These are phyloP conservation scores for Drosera spatulata DNA, from an alignment of 179 eudicot genomes.

Conservation along the genomic window DNA sequence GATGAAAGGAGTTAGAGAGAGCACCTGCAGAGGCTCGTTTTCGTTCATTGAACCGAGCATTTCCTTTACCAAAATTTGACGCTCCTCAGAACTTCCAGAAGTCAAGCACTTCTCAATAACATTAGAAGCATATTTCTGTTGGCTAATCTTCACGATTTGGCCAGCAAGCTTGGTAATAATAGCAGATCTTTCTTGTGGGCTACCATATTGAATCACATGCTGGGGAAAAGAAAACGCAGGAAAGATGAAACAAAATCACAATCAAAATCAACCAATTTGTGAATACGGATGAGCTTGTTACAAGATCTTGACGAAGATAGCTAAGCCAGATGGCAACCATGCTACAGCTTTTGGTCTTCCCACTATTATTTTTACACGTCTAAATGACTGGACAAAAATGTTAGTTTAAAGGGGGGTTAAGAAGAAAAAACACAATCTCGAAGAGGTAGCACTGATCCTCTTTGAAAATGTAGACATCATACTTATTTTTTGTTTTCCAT, in stretches of 20 bases:
- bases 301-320: too few relatives aligned
- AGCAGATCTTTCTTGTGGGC: constrained; percentile 35
- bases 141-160: constrained; percentile 55
- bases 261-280: too few relatives aligned
- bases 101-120: constrained; percentile 55
- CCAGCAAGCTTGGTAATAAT: constrained; percentile 49
- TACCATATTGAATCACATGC: constrained; percentile 55
- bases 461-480: too few relatives aligned
- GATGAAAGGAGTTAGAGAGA: not conserved
- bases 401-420: too few relatives aligned
- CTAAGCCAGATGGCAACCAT: too few relatives aligned
- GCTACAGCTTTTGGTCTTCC: too few relatives aligned
- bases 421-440: too few relatives aligned
- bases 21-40: constrained; percentile 49
- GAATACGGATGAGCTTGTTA: too few relatives aligned
- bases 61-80: constrained; percentile 42
- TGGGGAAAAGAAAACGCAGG: not conserved
- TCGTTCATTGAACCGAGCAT: constrained; percentile 53
- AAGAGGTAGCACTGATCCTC: too few relatives aligned
- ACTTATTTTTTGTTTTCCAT: not conserved
- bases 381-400: too few relatives aligned
- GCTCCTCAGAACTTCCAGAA: constrained; percentile 43
- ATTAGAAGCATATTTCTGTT: constrained; percentile 57
- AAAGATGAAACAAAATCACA: not conserved
- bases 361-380: too few relatives aligned